A percentile compares a stretch with the other conserved stretches of the same genome.
These are phyloP conservation scores for Colletotrichum tabaci DNA, from an alignment of 2,329 filamentous ascomycete genomes.

Conservation along the genomic window DNA sequence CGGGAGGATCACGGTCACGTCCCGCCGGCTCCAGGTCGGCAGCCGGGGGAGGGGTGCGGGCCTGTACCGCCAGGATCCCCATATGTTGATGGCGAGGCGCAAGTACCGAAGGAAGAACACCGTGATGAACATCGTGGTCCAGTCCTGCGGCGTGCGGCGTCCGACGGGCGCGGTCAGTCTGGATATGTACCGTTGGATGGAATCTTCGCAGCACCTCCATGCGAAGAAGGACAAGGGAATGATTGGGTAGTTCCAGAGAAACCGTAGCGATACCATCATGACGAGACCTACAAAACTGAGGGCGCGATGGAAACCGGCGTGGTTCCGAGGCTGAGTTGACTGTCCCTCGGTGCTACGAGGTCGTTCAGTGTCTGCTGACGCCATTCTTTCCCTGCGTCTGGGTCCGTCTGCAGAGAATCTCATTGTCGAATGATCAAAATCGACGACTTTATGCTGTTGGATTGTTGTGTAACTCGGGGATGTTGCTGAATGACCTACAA, in stretches of 20 bases:
- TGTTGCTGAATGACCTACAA: not conserved
- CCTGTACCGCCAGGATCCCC: slow-evolving; percentile 52
- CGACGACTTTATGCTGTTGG: not conserved
- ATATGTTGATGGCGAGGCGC: slow-evolving; percentile 15
- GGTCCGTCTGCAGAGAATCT: not conserved
- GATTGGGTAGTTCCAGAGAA: not conserved
- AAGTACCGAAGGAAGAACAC: slow-evolving; percentile 22
- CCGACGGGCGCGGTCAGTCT: not conserved
- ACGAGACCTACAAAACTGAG: not conserved
- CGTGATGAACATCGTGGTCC: slow-evolving; percentile 1
- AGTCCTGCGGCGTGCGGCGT: not conserved
- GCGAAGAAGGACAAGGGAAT: not conserved
- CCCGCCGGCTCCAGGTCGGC: slow-evolving; percentile 51
- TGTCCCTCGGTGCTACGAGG: not conserved
- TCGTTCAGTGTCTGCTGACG: not conserved
- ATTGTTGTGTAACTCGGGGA: not conserved
- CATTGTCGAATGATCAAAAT: not conserved
- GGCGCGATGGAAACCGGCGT: fast-evolving
- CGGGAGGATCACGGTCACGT: slow-evolving; percentile 67
- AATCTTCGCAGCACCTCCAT: too few relatives aligned
- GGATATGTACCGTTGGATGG: not conserved
- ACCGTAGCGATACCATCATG: too few relatives aligned
- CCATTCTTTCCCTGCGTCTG: not conserved
- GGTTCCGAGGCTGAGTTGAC: not conserved
- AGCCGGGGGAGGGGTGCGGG: slow-evolving; percentile 48